Conservation (phyloP, 306 rosid species). For the Lotus japonicus region DNA sequence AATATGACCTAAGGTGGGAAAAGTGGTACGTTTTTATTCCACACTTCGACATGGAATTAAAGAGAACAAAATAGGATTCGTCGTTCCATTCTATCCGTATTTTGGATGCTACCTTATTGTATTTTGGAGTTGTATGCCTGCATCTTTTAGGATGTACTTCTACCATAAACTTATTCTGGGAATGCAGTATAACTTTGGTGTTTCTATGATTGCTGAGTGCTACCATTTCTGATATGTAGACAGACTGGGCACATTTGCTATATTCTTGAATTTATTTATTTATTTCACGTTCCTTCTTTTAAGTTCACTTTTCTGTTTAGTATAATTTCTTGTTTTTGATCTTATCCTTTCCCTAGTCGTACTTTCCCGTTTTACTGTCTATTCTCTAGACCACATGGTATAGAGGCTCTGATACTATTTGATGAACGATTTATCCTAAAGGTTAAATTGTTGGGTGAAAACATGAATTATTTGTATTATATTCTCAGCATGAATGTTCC, state of each 20-base stretch:
- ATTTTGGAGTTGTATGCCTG: neutral
- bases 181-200: neutral
- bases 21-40: too few relatives aligned
- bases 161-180: neutral
- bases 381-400: too few relatives aligned
- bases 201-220: neutral
- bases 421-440: too few relatives aligned
- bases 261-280: neutral
- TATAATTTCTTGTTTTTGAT: constrained; percentile 12
- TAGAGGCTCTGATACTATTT: too few relatives aligned
- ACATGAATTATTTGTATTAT: too few relatives aligned
- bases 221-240: constrained; percentile 6
- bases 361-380: neutral
- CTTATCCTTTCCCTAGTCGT: neutral
- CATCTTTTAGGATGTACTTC: neutral
- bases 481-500: neutral
- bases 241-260: neutral
- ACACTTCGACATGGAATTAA: too few relatives aligned
- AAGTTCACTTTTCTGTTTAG: neutral
- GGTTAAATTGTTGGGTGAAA: too few relatives aligned
- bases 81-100: too few relatives aligned
- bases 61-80: too few relatives aligned
- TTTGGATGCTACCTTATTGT: too few relatives aligned
- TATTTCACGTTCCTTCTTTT: neutral
- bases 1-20: too few relatives aligned